Conservation (phyloP, 192 early-diverging fungal species). For the Pilaira anomala region DNA sequence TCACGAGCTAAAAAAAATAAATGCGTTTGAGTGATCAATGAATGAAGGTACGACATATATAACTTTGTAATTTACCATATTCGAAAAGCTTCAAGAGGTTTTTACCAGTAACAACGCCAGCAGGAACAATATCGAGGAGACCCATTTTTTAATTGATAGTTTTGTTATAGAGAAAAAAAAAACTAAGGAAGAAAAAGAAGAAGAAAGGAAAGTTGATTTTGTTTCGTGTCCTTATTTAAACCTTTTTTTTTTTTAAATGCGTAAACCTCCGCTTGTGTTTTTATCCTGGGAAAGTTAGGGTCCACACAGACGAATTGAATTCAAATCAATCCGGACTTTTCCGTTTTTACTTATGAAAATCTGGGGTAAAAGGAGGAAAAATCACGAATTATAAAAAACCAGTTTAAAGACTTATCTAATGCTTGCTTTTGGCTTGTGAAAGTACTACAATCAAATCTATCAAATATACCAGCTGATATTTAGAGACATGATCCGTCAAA, state of each 20-base stretch:
- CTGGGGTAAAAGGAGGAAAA: neutral
- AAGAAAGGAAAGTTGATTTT: neutral
- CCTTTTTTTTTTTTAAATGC: neutral
- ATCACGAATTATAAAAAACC: no score
- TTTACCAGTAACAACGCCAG: conserved; percentile 93
- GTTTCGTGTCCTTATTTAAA: no score
- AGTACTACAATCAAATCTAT: no score
- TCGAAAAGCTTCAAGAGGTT: conserved; percentile 80
- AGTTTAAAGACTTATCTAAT: no score
- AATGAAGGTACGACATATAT: no score
- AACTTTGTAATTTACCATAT: conserved; percentile 46
- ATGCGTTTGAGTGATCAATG: neutral
- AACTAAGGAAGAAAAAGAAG: neutral
- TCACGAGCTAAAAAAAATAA: conserved; percentile 47
- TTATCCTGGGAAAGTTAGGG: neutral
- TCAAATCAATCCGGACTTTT: no score
- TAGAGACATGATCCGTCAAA: no score
- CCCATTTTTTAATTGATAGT: conserved; percentile 64
- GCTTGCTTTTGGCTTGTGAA: no score
- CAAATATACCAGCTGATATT: no score
- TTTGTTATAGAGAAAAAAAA: neutral
- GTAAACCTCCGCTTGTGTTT: neutral
- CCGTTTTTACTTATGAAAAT: no score
- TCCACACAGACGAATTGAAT: neutral
- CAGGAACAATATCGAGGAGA: conserved; percentile 77